A percentile compares a stretch with the other conserved stretches of the same genome.
Evolutionary conservation across 805 yeast genomes (phyloP).

Genomic region (Nakazawaea siamensis): DNA sequence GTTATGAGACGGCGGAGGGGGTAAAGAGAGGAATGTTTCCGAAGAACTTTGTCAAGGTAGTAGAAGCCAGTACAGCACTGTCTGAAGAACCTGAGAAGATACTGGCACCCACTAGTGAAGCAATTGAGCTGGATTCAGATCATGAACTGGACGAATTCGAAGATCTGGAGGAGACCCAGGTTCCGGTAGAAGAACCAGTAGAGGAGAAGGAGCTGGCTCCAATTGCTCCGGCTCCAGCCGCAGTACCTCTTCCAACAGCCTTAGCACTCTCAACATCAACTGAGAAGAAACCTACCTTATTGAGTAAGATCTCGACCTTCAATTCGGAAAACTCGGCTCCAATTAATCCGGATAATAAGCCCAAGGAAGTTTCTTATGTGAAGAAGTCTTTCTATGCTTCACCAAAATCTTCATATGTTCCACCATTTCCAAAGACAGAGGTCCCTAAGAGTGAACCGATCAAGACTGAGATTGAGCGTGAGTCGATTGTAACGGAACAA

Average conservation of each 20-base stretch:
- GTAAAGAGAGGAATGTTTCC: slow-evolving; percentile 76
- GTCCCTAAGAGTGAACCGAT: slow-evolving; percentile 14
- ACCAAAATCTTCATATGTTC: slow-evolving; percentile 49
- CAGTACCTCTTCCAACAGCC: too few relatives aligned
- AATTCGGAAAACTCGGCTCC: slow-evolving; percentile 32
- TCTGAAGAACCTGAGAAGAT: neutral
- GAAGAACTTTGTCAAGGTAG: slow-evolving; percentile 58
- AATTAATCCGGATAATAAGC: slow-evolving; percentile 27
- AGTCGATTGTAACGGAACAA: slow-evolving; percentile 19
- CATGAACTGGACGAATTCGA: neutral
- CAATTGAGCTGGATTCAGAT: slow-evolving; percentile 5
- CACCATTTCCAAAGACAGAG: slow-evolving; percentile 23
- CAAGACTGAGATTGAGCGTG: slow-evolving; percentile 15
- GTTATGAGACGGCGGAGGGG: slow-evolving; percentile 39
- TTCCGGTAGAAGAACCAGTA: neutral
- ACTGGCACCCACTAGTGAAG: slow-evolving; percentile 4
- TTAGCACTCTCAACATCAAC: too few relatives aligned
- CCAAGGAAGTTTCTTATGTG: slow-evolving; percentile 38
- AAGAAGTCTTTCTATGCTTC: slow-evolving; percentile 50
- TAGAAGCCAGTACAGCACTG: slow-evolving; percentile 2
- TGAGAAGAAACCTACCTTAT: slow-evolving; percentile 16
- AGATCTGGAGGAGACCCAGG: neutral
- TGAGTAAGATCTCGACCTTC: slow-evolving; percentile 42
- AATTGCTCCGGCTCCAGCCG: too few relatives aligned
- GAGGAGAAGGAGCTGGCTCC: too few relatives aligned